A percentile compares a stretch with the other conserved stretches of the same genome.
Conservation (phyloP, 2,329 filamentous ascomycete genomes). For the Ascochyta rabiei region DNA sequence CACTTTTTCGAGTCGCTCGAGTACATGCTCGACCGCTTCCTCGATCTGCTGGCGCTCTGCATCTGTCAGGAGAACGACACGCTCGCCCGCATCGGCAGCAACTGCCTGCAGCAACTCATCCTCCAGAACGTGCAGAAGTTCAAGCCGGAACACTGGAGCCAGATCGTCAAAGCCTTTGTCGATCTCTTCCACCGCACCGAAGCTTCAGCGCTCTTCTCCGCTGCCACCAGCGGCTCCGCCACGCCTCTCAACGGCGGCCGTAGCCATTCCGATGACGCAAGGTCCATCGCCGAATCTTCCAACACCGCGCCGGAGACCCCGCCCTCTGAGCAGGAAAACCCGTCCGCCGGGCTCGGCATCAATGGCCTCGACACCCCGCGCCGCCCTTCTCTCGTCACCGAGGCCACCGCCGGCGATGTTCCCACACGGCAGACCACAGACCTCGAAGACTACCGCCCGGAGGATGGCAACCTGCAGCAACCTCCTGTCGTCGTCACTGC, state of each 20-base stretch:
- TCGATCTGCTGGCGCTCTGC: constrained; percentile 91
- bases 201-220: constrained; percentile 92
- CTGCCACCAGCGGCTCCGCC: constrained; percentile 60
- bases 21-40: constrained; percentile 97
- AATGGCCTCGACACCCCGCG: constrained; percentile 46
- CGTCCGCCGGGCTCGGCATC: constrained; percentile 53
- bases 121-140: constrained; percentile 96
- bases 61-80: constrained; percentile 99
- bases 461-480: constrained; percentile 70
- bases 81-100: constrained; percentile 95
- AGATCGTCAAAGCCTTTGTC: constrained; percentile 94
- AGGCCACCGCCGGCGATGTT: constrained; percentile 39
- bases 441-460: constrained; percentile 87
- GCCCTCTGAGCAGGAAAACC: constrained; percentile 33
- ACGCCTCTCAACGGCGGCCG: constrained; percentile 58
- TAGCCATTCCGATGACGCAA: constrained; percentile 53
- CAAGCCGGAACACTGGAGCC: constrained; percentile 82
- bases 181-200: constrained; percentile 95
- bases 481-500: constrained; percentile 92
- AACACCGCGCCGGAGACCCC: constrained; percentile 45
- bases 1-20: constrained; percentile 97
- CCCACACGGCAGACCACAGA: constrained; percentile 49
- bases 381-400: constrained; percentile 40
- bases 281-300: constrained; percentile 39
- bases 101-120: constrained; percentile 95